Conservation (phyloP, 1,284 basidiomycete genomes). For the Athelia sp. region DNA sequence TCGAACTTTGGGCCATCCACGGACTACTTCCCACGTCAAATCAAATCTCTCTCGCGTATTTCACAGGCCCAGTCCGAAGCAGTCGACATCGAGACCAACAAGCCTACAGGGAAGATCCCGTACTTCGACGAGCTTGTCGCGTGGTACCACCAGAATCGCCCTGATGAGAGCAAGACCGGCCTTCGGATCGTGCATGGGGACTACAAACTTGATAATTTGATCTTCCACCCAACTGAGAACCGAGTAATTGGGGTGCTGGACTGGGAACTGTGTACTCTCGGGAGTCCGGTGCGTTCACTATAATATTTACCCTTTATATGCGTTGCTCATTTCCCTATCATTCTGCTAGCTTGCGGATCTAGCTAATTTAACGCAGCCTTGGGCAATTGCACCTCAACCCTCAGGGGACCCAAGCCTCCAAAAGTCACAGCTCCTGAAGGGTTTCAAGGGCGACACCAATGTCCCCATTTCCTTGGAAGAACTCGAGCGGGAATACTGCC, state of each 20-base stretch:
- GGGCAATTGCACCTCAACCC: conserved; percentile 57
- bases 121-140: conserved; percentile 65
- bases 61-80: conserved; percentile 68
- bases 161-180: conserved; percentile 67
- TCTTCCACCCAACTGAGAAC: conserved; percentile 92
- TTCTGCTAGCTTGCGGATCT: conserved; percentile 80
- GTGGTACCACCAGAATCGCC: conserved; percentile 77
- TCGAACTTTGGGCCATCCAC: conserved; percentile 72
- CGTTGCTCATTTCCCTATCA: conserved; percentile 1
- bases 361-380: conserved; percentile 85
- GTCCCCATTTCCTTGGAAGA: conserved; percentile 68
- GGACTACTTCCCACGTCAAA: conserved; percentile 89
- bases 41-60: conserved; percentile 77
- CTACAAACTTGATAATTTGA: conserved; percentile 94
- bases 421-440: conserved; percentile 25
- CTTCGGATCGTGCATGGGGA: conserved; percentile 90
- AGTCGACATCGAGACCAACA: conserved; percentile 58
- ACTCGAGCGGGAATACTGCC: conserved; percentile 75
- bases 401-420: conserved; percentile 18
- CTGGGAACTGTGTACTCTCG: conserved; percentile 95
- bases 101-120: conserved; percentile 65
- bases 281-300: conserved; percentile 59
- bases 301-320: background rate
- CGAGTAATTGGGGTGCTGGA: conserved; percentile 92
- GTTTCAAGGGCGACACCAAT: conserved; percentile 60